phyloP scores from a whole-genome alignment of 176 grass and related monocot species.

The Aegilops umbellulata region DNA sequence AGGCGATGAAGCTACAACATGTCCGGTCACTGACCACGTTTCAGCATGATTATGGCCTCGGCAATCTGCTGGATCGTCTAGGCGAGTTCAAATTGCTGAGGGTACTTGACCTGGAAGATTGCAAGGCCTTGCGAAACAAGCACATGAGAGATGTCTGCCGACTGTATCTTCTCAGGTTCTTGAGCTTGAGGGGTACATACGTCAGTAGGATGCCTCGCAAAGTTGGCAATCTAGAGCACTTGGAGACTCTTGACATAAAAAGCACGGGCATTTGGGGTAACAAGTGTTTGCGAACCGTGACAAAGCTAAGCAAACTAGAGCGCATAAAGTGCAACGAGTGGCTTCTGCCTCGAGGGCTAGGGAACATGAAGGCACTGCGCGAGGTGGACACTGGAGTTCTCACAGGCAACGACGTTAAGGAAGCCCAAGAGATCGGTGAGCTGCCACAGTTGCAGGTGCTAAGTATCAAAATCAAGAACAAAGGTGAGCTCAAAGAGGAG shows the following conservation, averaged over 20 bases:
- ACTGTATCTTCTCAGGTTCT: not conserved
- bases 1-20: not conserved
- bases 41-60: not conserved
- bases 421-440: not conserved
- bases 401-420: not conserved
- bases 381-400: not conserved
- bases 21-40: not conserved
- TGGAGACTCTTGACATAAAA: not conserved
- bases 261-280: no score
- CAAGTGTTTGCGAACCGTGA: not conserved
- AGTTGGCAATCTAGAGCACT: not conserved
- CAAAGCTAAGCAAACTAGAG: not conserved
- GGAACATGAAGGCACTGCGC: not conserved
- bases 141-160: not conserved
- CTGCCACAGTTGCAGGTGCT: not conserved
- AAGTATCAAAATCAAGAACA: not conserved
- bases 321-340: not conserved
- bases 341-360: not conserved
- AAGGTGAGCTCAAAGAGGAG: not conserved
- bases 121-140: not conserved
- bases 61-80: not conserved
- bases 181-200: not conserved
- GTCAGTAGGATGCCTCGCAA: fast-evolving
- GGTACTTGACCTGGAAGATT: not conserved
- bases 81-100: not conserved